Conservation (phyloP, 805 yeast genomes). For the Saccharomycopsis capsularis region DNA sequence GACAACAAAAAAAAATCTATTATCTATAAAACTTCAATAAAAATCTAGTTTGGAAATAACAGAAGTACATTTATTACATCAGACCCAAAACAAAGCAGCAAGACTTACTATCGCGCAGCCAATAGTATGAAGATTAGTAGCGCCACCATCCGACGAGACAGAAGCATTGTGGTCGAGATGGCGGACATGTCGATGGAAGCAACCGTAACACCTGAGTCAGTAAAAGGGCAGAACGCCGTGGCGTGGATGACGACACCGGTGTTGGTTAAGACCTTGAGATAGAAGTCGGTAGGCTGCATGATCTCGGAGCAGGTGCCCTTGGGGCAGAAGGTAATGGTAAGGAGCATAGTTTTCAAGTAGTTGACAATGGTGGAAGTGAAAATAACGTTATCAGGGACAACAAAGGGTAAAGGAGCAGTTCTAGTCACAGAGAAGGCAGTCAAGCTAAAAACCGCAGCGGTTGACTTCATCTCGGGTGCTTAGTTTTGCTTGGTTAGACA, state of each 20-base stretch:
- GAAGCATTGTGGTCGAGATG: not conserved
- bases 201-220: conserved; percentile 4
- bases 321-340: conserved; percentile 20
- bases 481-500: not conserved
- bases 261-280: conserved; percentile 16
- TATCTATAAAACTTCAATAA: no score
- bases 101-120: not conserved
- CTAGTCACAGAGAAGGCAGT: not conserved
- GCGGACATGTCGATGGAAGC: conserved; percentile 2
- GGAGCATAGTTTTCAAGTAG: conserved; percentile 9
- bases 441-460: not conserved
- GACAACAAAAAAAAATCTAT: no score
- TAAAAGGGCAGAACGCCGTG: conserved; percentile 21
- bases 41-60: no score
- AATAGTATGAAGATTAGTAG: not conserved
- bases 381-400: not conserved
- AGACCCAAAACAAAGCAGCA: not conserved
- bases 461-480: not conserved
- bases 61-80: no score
- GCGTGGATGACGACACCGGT: conserved; percentile 18
- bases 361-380: conserved; percentile 6
- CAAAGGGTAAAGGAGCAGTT: not conserved
- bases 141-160: not conserved
- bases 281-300: conserved; percentile 18
- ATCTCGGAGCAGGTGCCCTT: conserved; percentile 20